phyloP scores from a whole-genome alignment of 441 rosid species.

The Gossypium schwendimanii region DNA sequence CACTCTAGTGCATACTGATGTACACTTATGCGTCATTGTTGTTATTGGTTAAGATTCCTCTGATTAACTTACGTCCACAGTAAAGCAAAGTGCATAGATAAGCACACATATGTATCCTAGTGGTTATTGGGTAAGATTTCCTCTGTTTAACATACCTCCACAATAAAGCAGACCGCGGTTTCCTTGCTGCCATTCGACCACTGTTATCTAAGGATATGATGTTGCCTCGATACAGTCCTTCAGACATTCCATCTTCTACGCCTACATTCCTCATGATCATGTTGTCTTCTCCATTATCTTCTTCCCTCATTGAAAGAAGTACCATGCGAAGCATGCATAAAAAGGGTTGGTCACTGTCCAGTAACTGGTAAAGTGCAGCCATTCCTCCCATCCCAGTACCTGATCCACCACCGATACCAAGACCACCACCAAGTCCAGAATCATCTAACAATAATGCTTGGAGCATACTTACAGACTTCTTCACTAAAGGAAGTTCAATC shows the following conservation, averaged over 20 bases:
- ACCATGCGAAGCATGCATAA: constrained; percentile 99
- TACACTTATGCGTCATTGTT: not conserved
- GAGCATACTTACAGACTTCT: constrained; percentile 95
- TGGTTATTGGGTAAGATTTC: not conserved
- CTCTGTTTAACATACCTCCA: constrained; percentile 67
- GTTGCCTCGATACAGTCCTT: constrained; percentile 45
- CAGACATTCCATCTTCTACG: constrained; percentile 42
- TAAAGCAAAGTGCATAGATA: not conserved
- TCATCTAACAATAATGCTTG: constrained; percentile 94
- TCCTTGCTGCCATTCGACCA: constrained; percentile 54
- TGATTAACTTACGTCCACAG: constrained; percentile 59
- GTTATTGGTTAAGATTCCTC: constrained; percentile 1
- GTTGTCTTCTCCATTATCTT: constrained; percentile 78
- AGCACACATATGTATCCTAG: not conserved
- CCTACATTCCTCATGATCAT: constrained; percentile 64
- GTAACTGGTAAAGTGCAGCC: constrained; percentile 88
- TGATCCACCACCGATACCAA: constrained; percentile 99
- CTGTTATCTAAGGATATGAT: constrained; percentile 37
- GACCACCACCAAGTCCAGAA: constrained; percentile 99
- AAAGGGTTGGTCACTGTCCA: constrained; percentile 99
- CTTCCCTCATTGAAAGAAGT: constrained; percentile 98
- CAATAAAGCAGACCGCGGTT: constrained; percentile 78
- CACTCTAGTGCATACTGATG: not conserved
- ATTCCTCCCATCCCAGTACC: constrained; percentile 99
- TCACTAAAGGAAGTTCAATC: constrained; percentile 92